phyloP scores from a whole-genome alignment of 192 early-diverging fungal species.

The Coemansia sp. region DNA sequence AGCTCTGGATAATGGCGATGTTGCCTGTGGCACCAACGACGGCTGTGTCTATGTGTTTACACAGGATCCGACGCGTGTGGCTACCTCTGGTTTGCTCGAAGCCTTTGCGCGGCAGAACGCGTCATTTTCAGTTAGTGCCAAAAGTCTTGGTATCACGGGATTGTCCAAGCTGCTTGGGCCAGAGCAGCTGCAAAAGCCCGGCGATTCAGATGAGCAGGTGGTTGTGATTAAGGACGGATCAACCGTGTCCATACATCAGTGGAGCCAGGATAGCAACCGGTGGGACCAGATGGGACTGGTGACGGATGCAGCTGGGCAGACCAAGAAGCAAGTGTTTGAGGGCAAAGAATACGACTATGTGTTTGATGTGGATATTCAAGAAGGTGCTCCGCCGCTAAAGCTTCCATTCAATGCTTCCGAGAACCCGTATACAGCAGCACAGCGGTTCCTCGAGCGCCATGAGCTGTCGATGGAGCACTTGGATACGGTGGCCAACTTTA shows the following conservation, averaged over 20 bases:
- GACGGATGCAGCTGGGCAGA: constrained; percentile 78
- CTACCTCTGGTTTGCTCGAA: constrained; percentile 43
- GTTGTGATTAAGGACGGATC: constrained; percentile 80
- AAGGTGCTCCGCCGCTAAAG: constrained; percentile 77
- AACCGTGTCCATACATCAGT: constrained; percentile 86
- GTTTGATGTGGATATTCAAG: constrained; percentile 94
- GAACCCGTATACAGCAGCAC: constrained; percentile 91
- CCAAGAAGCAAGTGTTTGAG: constrained; percentile 73
- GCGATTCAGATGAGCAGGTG: constrained; percentile 76
- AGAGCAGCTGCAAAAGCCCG: constrained; percentile 68
- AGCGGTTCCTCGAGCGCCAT: constrained; percentile 80
- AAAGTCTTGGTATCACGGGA: constrained; percentile 73
- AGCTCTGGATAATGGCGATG: constrained; percentile 74
- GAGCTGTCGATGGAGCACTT: constrained; percentile 79
- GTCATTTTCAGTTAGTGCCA: constrained; percentile 43
- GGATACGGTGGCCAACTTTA: constrained; percentile 95
- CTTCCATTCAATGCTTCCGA: constrained; percentile 91
- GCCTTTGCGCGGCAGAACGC: constrained; percentile 50
- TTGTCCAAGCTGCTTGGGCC: constrained; percentile 74
- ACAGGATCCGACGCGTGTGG: constrained; percentile 58
- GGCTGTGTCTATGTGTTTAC: constrained; percentile 81
- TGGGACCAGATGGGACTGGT: constrained; percentile 95
- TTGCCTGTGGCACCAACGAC: constrained; percentile 82
- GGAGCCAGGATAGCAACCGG: constrained; percentile 55
- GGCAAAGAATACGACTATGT: constrained; percentile 97